These are phyloP conservation scores for Verticillium zaregamsianum DNA, from an alignment of 2,329 filamentous ascomycete genomes.

Conservation along the genomic window DNA sequence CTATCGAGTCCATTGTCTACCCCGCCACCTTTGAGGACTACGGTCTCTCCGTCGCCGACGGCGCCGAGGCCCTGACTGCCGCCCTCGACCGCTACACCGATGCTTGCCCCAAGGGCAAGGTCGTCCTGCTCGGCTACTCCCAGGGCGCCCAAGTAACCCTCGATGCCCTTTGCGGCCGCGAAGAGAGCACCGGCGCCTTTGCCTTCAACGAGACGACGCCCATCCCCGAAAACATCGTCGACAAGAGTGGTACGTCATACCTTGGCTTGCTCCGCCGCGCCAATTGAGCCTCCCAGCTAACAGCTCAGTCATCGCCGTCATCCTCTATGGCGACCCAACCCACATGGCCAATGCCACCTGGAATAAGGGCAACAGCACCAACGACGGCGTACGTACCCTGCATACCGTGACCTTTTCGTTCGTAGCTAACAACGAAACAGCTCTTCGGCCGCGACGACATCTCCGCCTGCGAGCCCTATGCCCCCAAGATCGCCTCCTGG, in stretches of 20 bases:
- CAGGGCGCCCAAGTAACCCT: constrained; percentile 35
- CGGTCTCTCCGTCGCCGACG: constrained; percentile 27
- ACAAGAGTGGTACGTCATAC: constrained; percentile 26
- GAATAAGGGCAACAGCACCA: constrained; percentile 30
- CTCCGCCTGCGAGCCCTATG: constrained; percentile 29
- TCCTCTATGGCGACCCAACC: constrained; percentile 37
- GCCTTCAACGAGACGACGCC: constrained; percentile 16
- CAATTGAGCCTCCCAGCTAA: background rate
- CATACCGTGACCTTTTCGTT: background rate
- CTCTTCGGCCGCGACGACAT: constrained; percentile 31
- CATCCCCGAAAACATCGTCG: constrained; percentile 20
- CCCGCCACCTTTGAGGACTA: constrained; percentile 31
- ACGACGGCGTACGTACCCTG: constrained; percentile 28
- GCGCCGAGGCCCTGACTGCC: constrained; percentile 24
- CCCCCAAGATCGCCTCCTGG: constrained; percentile 31
- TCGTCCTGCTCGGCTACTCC: constrained; percentile 37
- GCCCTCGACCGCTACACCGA: constrained; percentile 25
- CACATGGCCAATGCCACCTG: constrained; percentile 30
- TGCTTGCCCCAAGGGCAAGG: constrained; percentile 32
- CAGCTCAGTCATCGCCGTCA: constrained; percentile 32
- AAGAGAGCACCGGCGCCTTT: constrained; percentile 9
- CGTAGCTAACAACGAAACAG: constrained; percentile 15
- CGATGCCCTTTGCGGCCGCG: constrained; percentile 33
- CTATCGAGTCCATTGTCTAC: constrained; percentile 30
- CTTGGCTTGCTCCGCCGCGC: too few relatives aligned